These are phyloP conservation scores for Cordyceps fumosorosea DNA, from an alignment of 2,329 filamentous ascomycete genomes.

Conservation along the genomic window DNA sequence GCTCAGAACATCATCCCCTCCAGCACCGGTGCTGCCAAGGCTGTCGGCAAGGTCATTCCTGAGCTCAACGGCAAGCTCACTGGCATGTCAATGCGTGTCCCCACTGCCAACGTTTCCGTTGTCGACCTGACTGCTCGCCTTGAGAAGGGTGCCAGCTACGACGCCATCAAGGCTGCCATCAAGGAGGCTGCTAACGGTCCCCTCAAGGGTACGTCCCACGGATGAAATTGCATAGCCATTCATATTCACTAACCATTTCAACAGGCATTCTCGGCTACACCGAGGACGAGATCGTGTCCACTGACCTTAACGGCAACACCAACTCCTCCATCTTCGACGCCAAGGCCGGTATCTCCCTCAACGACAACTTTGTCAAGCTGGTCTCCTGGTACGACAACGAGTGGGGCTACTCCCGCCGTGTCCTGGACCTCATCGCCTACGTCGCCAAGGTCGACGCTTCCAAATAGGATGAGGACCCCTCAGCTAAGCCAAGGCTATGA, in stretches of 20 bases:
- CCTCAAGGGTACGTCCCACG: constrained; percentile 65
- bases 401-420: constrained; percentile 98
- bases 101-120: constrained; percentile 97
- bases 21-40: constrained; percentile 99
- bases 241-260: constrained; percentile 14
- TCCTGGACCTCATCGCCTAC: constrained; percentile 74
- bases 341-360: constrained; percentile 97
- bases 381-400: constrained; percentile 99
- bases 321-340: constrained; percentile 98
- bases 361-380: constrained; percentile 98
- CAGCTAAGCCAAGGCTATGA: constrained; percentile 16
- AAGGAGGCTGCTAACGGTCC: constrained; percentile 78
- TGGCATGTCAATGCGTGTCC: constrained; percentile 99
- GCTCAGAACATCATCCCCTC: constrained; percentile 99
- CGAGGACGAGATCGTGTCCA: constrained; percentile 94
- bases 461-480: constrained; percentile 33
- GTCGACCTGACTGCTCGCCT: constrained; percentile 93
- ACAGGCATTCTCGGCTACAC: constrained; percentile 86
- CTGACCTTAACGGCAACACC: constrained; percentile 86
- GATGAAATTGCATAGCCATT: not conserved
- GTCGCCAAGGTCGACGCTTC: constrained; percentile 68
- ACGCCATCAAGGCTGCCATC: constrained; percentile 87
- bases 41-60: constrained; percentile 99
- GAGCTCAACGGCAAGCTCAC: constrained; percentile 98
- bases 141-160: constrained; percentile 82